A percentile compares a stretch with the other conserved stretches of the same genome.
Conservation (phyloP, 495 filamentous ascomycete species). For the Parmelia sp. region DNA sequence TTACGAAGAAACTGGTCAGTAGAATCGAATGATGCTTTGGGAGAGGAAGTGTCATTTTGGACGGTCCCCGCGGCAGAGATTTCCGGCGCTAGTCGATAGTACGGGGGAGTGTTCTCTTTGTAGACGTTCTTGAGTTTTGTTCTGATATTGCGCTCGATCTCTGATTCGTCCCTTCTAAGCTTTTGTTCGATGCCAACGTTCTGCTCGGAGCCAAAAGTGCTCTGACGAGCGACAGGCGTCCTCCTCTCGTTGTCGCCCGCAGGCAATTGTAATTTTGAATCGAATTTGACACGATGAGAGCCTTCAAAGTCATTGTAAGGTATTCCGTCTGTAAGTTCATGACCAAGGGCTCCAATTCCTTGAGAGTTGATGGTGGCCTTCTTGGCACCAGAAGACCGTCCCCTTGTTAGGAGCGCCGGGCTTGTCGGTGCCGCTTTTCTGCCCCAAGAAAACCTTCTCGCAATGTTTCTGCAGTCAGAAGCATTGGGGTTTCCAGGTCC, state of each 20-base stretch:
- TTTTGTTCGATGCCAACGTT: slow-evolving; percentile 18
- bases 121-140: slow-evolving; percentile 22
- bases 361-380: not conserved
- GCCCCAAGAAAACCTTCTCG: slow-evolving; percentile 22
- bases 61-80: slow-evolving; percentile 21
- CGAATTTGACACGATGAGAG: slow-evolving; percentile 8
- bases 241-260: slow-evolving; percentile 12
- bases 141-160: slow-evolving; percentile 23
- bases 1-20: slow-evolving; percentile 18
- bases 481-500: slow-evolving; percentile 22
- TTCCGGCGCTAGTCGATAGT: slow-evolving; percentile 22
- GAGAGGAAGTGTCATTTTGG: slow-evolving; percentile 20
- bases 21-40: slow-evolving; percentile 14
- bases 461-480: slow-evolving; percentile 19
- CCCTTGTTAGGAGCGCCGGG: not conserved
- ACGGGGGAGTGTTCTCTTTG: slow-evolving; percentile 13
- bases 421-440: slow-evolving; percentile 1
- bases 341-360: not conserved
- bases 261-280: not conserved
- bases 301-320: not conserved
- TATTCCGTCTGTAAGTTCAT: not conserved
- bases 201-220: slow-evolving; percentile 17
- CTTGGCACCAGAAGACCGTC: not conserved
- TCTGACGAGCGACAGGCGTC: slow-evolving; percentile 11
- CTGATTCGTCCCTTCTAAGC: slow-evolving; percentile 16